A percentile compares a stretch with the other conserved stretches of the same genome.
phyloP scores from a whole-genome alignment of 208 protist genomes.

The Plasmodiophora brassicae region DNA sequence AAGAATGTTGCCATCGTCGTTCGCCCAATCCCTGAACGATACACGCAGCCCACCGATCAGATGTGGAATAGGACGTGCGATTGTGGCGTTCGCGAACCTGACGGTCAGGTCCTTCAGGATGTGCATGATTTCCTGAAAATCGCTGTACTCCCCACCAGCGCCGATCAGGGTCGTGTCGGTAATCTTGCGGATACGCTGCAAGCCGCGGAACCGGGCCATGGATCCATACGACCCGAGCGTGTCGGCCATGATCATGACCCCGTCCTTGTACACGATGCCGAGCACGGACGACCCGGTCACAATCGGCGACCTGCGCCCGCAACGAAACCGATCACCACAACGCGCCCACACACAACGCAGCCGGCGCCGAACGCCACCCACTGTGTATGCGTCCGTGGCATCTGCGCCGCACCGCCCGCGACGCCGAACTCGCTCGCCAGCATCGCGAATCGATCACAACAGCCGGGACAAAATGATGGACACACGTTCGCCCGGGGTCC shows the following conservation, averaged over 20 bases:
- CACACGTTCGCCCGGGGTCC: not conserved
- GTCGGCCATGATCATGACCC: conserved; percentile 50
- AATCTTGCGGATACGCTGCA: conserved; percentile 39
- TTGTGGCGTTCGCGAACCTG: not conserved
- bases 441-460: not conserved
- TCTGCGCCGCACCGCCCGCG: not conserved
- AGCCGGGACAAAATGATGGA: not conserved
- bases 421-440: not conserved
- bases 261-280: conserved; percentile 44
- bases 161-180: conserved; percentile 43
- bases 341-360: not conserved
- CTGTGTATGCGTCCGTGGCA: conserved; percentile 1
- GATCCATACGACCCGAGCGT: conserved; percentile 46
- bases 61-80: not conserved
- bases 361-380: not conserved
- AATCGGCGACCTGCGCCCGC: conserved; percentile 40
- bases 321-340: not conserved
- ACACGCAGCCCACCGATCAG: not conserved
- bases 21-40: conserved; percentile 14
- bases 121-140: conserved; percentile 44
- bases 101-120: conserved; percentile 34
- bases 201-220: conserved; percentile 37
- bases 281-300: conserved; percentile 46
- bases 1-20: conserved; percentile 37
- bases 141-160: conserved; percentile 47